phyloP scores from a whole-genome alignment of 2,329 filamentous ascomycete genomes.

The Parastagonospora nodorum region DNA sequence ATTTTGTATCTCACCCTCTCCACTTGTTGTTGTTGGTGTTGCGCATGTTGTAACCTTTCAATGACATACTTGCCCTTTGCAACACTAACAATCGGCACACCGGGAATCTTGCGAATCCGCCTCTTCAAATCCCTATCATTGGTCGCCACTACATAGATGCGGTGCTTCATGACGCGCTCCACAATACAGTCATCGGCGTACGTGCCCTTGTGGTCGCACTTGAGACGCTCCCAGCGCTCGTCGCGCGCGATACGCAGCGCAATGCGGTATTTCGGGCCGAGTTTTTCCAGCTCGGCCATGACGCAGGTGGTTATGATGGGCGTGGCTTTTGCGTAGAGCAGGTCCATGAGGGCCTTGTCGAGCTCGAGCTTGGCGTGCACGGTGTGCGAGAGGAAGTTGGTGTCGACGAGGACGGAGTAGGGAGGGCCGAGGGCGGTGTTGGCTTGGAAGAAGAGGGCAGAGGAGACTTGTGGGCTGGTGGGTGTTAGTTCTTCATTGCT shows the following conservation, averaged over 20 bases:
- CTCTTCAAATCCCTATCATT: slow-evolving; percentile 70
- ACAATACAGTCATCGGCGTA: slow-evolving; percentile 74
- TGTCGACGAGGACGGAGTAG: slow-evolving; percentile 68
- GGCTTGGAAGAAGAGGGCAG: slow-evolving; percentile 54
- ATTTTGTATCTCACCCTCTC: not conserved
- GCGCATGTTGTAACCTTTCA: slow-evolving; percentile 85
- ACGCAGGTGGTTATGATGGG: slow-evolving; percentile 80
- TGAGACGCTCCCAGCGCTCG: slow-evolving; percentile 81
- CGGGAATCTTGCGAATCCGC: slow-evolving; percentile 80
- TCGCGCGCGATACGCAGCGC: slow-evolving; percentile 86
- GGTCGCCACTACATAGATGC: slow-evolving; percentile 52
- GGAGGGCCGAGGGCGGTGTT: slow-evolving; percentile 86
- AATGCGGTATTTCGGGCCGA: slow-evolving; percentile 83
- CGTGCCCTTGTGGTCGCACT: slow-evolving; percentile 88
- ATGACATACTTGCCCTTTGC: slow-evolving; percentile 92
- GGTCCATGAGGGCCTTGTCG: slow-evolving; percentile 89
- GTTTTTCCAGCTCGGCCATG: slow-evolving; percentile 85
- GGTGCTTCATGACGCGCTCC: slow-evolving; percentile 51
- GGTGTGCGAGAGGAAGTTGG: slow-evolving; percentile 64
- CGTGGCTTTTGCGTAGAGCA: slow-evolving; percentile 87
- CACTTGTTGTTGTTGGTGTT: slow-evolving; percentile 57
- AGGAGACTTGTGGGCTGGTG: slow-evolving; percentile 73
- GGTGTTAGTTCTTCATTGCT: slow-evolving; percentile 8
- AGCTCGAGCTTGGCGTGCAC: slow-evolving; percentile 90
- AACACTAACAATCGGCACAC: slow-evolving; percentile 78